A percentile compares a stretch with the other conserved stretches of the same genome.
Evolutionary conservation across 768 basidiomycete species (phyloP).

Genomic region (Coprinopsis cinerea): DNA sequence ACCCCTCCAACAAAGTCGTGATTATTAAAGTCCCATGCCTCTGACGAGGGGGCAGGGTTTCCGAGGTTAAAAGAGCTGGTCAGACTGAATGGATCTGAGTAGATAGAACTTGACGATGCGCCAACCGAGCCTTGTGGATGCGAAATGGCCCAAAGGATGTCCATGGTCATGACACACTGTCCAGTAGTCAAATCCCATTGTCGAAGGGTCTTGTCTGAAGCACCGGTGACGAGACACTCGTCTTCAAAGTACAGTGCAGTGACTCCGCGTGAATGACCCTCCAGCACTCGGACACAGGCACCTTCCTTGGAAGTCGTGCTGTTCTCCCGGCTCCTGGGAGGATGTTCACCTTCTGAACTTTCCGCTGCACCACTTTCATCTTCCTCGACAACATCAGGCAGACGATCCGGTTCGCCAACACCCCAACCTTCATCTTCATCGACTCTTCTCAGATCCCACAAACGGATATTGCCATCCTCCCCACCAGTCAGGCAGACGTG

Average conservation of each 20-base stretch:
- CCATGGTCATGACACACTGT: constrained; percentile 99
- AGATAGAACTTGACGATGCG: constrained; percentile 40
- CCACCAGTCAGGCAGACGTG: constrained; percentile 87
- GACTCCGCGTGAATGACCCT: constrained; percentile 91
- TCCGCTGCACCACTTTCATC: constrained; percentile 41
- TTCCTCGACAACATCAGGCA: constrained; percentile 64
- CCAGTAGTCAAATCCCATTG: constrained; percentile 98
- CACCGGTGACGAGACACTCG: constrained; percentile 90
- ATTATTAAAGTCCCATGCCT: constrained; percentile 83
- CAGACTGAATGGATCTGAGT: constrained; percentile 5
- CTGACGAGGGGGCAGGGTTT: constrained; percentile 84
- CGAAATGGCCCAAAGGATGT: constrained; percentile 98
- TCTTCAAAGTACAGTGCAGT: constrained; percentile 95
- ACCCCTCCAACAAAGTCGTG: constrained; percentile 97
- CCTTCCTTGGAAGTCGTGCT: constrained; percentile 38
- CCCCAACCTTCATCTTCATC: constrained; percentile 66
- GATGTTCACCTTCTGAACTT: constrained; percentile 32
- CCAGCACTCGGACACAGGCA: constrained; percentile 67
- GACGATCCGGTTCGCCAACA: constrained; percentile 46
- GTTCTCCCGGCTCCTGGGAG: constrained; percentile 33
- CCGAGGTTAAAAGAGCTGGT: constrained; percentile 61
- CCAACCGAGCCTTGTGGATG: constrained; percentile 59
- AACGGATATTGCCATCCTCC: constrained; percentile 73
- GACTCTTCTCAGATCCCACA: constrained; percentile 89
- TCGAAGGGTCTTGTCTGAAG: constrained; percentile 95